Evolutionary conservation across 495 filamentous ascomycete genomes (phyloP).

Genomic region (Monascus purpureus): DNA sequence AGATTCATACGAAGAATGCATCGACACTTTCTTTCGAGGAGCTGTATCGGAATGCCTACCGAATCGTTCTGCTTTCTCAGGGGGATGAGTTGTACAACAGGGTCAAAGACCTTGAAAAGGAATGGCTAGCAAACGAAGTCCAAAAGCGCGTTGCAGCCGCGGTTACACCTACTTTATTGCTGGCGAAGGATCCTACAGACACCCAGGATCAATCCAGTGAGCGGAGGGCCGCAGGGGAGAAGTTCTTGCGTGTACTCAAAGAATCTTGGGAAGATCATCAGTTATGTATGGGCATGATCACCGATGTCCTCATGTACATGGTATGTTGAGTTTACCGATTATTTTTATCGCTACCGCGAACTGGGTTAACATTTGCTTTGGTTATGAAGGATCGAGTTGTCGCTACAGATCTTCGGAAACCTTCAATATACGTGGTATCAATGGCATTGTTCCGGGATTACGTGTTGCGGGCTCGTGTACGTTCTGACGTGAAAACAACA

Average conservation of each 20-base stretch:
- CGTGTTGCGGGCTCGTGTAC: conserved; percentile 46
- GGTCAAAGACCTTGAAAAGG: conserved; percentile 64
- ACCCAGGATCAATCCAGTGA: conserved; percentile 50
- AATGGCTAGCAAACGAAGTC: conserved; percentile 61
- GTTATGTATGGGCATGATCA: conserved; percentile 90
- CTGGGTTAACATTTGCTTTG: not conserved
- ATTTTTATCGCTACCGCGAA: not conserved
- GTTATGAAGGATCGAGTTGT: conserved; percentile 55
- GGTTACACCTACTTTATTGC: conserved; percentile 44
- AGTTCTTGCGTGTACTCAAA: conserved; percentile 63
- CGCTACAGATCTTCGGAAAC: conserved; percentile 52
- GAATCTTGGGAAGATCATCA: conserved; percentile 78
- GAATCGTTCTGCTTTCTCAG: conserved; percentile 78
- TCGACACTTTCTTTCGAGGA: conserved; percentile 87
- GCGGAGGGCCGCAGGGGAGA: conserved; percentile 65
- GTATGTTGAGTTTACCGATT: conserved; percentile 24
- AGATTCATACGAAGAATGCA: conserved; percentile 89
- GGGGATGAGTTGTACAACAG: conserved; percentile 71
- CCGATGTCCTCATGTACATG: conserved; percentile 98
- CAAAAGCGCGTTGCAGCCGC: conserved; percentile 47
- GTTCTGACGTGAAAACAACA: conserved; percentile 24
- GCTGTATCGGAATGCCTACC: conserved; percentile 90
- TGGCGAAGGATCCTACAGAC: conserved; percentile 26
- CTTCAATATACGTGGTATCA: conserved; percentile 65
- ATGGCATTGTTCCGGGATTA: conserved; percentile 83